phyloP scores from a whole-genome alignment of 176 grass and related monocot genomes.

The Musa acuminata region DNA sequence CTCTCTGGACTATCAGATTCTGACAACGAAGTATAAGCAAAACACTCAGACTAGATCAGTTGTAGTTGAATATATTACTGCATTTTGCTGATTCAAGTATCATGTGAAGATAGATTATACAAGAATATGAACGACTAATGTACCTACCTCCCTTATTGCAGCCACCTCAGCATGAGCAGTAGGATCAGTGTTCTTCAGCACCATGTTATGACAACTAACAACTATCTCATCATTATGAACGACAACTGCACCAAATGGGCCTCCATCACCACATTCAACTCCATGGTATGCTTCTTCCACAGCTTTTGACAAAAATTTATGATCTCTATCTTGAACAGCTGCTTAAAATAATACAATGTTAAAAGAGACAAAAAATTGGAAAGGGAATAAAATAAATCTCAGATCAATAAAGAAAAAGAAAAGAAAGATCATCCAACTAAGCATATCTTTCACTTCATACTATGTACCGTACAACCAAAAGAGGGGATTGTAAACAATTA shows the following conservation, averaged over 20 bases:
- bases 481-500: background rate
- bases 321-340: slow-evolving; percentile 77
- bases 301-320: slow-evolving; percentile 80
- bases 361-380: background rate
- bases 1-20: no score
- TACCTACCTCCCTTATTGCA: slow-evolving; percentile 76
- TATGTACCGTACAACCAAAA: background rate
- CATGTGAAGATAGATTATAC: background rate
- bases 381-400: background rate
- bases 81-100: background rate
- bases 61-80: no score
- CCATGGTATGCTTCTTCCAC: slow-evolving; percentile 78
- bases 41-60: no score
- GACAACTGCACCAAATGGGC: slow-evolving; percentile 84
- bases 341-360: slow-evolving; percentile 6
- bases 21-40: no score
- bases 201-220: slow-evolving; percentile 94
- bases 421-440: background rate
- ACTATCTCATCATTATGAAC: slow-evolving; percentile 69
- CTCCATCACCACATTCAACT: slow-evolving; percentile 74
- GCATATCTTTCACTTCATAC: background rate
- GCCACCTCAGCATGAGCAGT: slow-evolving; percentile 92
- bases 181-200: slow-evolving; percentile 71
- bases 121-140: background rate
- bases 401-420: background rate